Conservation (phyloP, 371 early-diverging fungal genomes). For the Mortierella sp. region DNA sequence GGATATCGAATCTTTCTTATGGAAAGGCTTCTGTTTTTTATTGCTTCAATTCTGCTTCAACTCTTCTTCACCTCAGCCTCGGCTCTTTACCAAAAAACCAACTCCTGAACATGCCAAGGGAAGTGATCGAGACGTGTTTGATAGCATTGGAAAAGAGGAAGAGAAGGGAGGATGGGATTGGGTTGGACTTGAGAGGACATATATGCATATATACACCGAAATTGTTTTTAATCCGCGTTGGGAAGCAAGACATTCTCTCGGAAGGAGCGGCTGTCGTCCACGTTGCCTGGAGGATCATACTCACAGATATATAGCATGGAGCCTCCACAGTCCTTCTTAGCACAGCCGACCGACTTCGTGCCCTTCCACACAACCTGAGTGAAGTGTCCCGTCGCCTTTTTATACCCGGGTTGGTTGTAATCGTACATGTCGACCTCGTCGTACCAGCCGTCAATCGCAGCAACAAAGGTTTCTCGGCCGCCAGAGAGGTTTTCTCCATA, state of each 20-base stretch:
- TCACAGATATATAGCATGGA: constrained; percentile 61
- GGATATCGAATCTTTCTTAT: no score
- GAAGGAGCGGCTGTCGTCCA: constrained; percentile 48
- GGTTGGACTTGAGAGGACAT: no score
- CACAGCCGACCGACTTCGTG: constrained; percentile 64
- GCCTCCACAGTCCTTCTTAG: constrained; percentile 56
- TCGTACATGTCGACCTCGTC: constrained; percentile 56
- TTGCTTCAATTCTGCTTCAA: no score
- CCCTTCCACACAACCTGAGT: constrained; percentile 67
- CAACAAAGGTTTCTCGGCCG: constrained; percentile 50
- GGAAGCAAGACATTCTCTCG: constrained; percentile 56
- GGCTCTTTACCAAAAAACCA: no score
- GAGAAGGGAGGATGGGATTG: no score
- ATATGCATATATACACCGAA: no score
- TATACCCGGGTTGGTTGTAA: constrained; percentile 57
- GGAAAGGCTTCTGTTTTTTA: no score
- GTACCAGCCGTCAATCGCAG: constrained; percentile 59
- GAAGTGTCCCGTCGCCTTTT: constrained; percentile 57
- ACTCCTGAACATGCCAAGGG: no score
- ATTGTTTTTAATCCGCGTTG: no score
- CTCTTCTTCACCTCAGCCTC: no score
- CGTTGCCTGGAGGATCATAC: constrained; percentile 61
- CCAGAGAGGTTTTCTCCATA: constrained; percentile 64
- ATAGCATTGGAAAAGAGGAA: no score
- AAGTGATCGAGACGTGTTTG: no score